A percentile compares a stretch with the other conserved stretches of the same genome.
Conservation (phyloP, 2,329 filamentous ascomycete genomes). For the Fusarium nelsonii region DNA sequence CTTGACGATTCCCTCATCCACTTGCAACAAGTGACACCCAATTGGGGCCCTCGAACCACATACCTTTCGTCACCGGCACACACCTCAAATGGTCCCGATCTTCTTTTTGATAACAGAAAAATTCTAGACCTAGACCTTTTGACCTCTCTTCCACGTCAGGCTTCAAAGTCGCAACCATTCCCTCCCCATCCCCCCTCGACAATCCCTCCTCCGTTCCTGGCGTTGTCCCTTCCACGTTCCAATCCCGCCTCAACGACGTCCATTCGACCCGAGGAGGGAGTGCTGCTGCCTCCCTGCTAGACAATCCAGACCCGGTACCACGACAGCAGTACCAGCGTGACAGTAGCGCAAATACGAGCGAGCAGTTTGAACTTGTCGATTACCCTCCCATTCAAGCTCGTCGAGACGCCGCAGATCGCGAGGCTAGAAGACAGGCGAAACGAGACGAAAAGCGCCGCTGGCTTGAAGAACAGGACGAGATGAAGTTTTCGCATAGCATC, state of each 20-base stretch:
- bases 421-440: conserved; percentile 58
- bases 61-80: conserved; percentile 34
- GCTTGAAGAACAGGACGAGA: conserved; percentile 82
- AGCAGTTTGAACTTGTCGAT: conserved; percentile 58
- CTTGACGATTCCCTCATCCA: conserved; percentile 36
- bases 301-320: conserved; percentile 18
- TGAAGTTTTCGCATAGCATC: conserved; percentile 99
- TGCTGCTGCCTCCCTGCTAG: conserved; percentile 31
- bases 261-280: conserved; percentile 55
- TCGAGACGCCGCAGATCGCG: conserved; percentile 49
- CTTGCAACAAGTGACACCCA: conserved; percentile 31
- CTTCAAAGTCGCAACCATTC: conserved; percentile 53
- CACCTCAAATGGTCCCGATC: conserved; percentile 11
- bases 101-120: conserved; percentile 18
- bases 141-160: not conserved
- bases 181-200: conserved; percentile 43
- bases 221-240: conserved; percentile 43
- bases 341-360: conserved; percentile 21
- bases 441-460: conserved; percentile 73
- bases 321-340: conserved; percentile 16
- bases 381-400: conserved; percentile 53
- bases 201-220: conserved; percentile 57
- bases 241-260: conserved; percentile 37
- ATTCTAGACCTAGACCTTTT: not conserved
- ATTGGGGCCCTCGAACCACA: conserved; percentile 38